A percentile compares a stretch with the other conserved stretches of the same genome.
phyloP scores from a whole-genome alignment of 331 rosid species.

The Malus hybrid region DNA sequence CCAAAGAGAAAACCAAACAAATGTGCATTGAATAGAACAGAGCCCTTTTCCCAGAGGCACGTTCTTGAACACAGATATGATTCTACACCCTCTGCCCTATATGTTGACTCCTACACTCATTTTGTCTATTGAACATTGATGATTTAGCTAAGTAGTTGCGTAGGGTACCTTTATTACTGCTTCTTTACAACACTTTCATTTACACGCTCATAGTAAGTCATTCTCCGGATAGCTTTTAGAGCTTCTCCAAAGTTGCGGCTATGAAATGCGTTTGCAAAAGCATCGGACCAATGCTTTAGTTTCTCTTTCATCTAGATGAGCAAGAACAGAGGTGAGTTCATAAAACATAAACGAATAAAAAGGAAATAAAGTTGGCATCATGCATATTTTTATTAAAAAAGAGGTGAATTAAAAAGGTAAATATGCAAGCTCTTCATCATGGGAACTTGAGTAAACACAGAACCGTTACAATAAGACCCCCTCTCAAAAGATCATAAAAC shows the following conservation, averaged over 20 bases:
- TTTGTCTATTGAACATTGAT: background rate
- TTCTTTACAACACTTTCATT: conserved; percentile 69
- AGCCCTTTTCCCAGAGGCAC: background rate
- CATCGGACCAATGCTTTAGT: conserved; percentile 50
- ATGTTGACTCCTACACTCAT: background rate
- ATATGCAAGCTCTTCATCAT: conserved; percentile 1
- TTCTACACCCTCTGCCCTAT: background rate
- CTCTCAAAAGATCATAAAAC: background rate
- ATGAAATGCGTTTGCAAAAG: conserved; percentile 48
- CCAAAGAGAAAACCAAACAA: background rate
- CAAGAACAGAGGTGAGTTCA: conserved; percentile 3
- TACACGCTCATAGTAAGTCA: conserved; percentile 81
- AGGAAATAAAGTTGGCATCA: background rate
- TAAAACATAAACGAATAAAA: background rate
- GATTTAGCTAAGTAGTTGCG: background rate
- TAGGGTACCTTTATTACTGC: conserved; percentile 41
- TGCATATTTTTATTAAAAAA: background rate
- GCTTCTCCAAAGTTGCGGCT: conserved; percentile 60
- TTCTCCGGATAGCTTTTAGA: conserved; percentile 44
- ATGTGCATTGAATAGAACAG: background rate
- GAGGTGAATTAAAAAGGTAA: background rate
- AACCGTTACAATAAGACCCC: background rate
- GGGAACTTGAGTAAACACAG: background rate
- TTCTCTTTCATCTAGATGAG: conserved; percentile 74
- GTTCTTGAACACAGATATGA: background rate